Evolutionary conservation across 2,329 filamentous ascomycete genomes (phyloP), one percentile per base, ranked within the genome.

Genomic region (Penicillium sp.): DNA sequence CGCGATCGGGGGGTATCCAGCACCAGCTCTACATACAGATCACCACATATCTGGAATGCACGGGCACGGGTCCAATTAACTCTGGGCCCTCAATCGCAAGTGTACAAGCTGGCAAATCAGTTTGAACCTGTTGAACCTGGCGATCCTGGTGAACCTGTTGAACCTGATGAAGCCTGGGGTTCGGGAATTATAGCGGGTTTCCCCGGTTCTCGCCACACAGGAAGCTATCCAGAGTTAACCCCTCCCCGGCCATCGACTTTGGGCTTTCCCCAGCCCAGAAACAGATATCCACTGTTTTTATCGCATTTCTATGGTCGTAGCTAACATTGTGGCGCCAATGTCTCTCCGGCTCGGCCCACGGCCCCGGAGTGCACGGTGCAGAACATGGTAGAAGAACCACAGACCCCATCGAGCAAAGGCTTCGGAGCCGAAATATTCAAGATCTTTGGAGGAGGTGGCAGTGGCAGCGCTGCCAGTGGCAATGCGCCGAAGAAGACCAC

Each of bases 401-500:
- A 58, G 21, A 66, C 64, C 46, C 59, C 65, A 15, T 49, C 55
- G 36, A 64, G 54, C 25, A 58, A 59, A 60, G 59, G 62, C 4
- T 62, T 71, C 25, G 66, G 67, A 15, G 55, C 66, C 21, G 70
- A 73, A 38, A 68, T 72, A 52, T 67, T 72, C 58, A 73, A 91
- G 87, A 74, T 85, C 77, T 64, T 79, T 88, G 60, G 82, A 21
- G 67, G 68, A 21, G 67, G 68, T 5, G 51, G 51, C 7, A 50
- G 29, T 13, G 41, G 25, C 11, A 45, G 25, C 4, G 19, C 21
- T 67, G 91, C 55, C 2, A 33, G 8, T 25, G 44, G 4, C 5
- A 23, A 13, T 44, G 38, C 31, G 1, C 15, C 8, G 19, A 94
- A 91, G 78, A 91, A 87, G 70, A 84, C 83, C 13, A 91, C 88